Evolutionary conservation across 768 basidiomycete genomes (phyloP).

Genomic region (Ramaria rubella): DNA sequence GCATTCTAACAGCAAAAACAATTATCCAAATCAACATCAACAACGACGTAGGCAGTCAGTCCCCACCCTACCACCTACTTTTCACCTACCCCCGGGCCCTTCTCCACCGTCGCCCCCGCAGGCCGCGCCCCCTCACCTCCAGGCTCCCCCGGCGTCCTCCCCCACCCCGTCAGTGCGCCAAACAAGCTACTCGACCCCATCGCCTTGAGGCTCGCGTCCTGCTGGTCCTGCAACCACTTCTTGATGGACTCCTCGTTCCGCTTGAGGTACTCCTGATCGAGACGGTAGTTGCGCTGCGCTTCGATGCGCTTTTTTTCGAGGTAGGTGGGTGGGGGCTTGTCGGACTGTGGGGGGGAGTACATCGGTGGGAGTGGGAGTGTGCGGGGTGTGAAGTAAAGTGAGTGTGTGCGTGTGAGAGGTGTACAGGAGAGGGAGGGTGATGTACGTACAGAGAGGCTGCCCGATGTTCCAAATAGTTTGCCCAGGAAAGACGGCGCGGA

Average conservation of each 20-base stretch:
- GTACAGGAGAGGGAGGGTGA: neutral
- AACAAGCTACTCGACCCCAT: neutral
- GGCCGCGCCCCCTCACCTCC: neutral
- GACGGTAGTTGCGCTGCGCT: conserved; percentile 2
- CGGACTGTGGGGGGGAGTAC: neutral
- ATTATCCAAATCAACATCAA: too few relatives aligned
- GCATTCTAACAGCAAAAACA: too few relatives aligned
- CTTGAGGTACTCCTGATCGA: conserved; percentile 2
- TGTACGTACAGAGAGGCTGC: neutral
- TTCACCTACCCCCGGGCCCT: too few relatives aligned
- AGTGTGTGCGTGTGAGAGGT: neutral
- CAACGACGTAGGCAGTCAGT: too few relatives aligned
- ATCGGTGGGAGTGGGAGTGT: neutral
- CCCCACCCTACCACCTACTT: too few relatives aligned
- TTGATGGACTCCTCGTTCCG: conserved; percentile 2
- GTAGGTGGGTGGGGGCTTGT: conserved; percentile 1
- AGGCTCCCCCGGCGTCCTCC: neutral
- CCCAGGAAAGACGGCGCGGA: neutral
- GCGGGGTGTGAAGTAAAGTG: neutral
- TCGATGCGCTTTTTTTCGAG: conserved; percentile 4
- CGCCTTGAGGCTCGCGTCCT: conserved; percentile 7
- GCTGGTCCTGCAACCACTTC: conserved; percentile 2
- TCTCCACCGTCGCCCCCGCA: too few relatives aligned
- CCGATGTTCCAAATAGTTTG: neutral
- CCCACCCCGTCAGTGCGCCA: neutral